Percentiles rank a stretch among this genome's conserved stretches.
Conservation (phyloP, 2,329 filamentous ascomycete species). For the Aureobasidium vineae region DNA sequence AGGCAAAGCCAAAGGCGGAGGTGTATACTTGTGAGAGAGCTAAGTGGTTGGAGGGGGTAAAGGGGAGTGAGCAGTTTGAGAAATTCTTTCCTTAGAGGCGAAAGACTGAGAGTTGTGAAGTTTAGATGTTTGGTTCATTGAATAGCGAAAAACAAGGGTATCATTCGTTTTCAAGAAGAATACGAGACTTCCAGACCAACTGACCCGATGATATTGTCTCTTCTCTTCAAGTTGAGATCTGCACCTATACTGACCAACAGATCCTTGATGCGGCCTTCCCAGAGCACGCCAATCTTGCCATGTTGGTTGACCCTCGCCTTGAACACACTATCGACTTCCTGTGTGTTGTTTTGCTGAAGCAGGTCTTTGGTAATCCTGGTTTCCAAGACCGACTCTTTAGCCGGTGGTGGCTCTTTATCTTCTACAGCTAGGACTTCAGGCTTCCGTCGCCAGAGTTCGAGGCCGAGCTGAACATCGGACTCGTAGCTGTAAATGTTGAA, state of each 20-base stretch:
- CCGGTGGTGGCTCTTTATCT: constrained; percentile 15
- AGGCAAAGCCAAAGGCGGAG: neutral
- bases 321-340: constrained; percentile 75
- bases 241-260: constrained; percentile 88
- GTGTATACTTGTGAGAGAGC: constrained; percentile 1
- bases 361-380: neutral
- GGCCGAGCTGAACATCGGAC: constrained; percentile 85
- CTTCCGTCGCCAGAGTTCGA: constrained; percentile 79
- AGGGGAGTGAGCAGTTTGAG: neutral
- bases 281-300: constrained; percentile 78
- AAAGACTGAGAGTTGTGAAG: no score
- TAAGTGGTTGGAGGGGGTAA: neutral
- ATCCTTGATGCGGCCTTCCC: constrained; percentile 92
- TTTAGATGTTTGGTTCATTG: no score
- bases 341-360: constrained; percentile 1
- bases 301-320: constrained; percentile 90
- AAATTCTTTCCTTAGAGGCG: neutral
- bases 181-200: constrained; percentile 80
- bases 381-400: constrained; percentile 1
- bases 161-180: constrained; percentile 59
- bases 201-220: constrained; percentile 73
- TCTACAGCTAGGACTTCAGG: neutral
- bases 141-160: no score
- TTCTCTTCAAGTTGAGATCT: constrained; percentile 72
- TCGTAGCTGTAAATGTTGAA: constrained; percentile 99